These are phyloP conservation scores for Clohesyomyces aquaticus DNA, from an alignment of 495 filamentous ascomycete species.

Conservation along the genomic window DNA sequence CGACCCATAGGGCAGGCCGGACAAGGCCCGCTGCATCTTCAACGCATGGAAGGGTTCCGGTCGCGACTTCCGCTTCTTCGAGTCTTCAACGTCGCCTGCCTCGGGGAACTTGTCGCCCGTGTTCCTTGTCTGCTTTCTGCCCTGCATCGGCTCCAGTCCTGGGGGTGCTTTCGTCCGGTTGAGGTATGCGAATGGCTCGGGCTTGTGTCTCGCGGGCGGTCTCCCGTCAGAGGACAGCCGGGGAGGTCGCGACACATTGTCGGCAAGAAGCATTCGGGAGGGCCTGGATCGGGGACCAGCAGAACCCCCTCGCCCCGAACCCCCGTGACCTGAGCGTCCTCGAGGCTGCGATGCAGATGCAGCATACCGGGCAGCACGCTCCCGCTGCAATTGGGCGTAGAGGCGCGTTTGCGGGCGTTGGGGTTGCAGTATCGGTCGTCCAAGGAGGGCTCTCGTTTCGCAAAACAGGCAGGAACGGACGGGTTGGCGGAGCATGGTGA, in stretches of 20 bases:
- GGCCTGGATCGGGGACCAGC: conserved; percentile 59
- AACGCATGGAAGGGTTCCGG: conserved; percentile 71
- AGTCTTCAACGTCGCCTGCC: conserved; percentile 41
- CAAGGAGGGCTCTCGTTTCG: conserved; percentile 39
- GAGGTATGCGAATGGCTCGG: conserved; percentile 75
- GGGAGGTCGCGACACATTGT: conserved; percentile 61
- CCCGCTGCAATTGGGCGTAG: conserved; percentile 36
- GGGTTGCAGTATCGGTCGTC: conserved; percentile 3
- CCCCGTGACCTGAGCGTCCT: too few relatives aligned
- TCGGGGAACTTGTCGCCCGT: conserved; percentile 4
- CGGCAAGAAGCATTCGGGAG: conserved; percentile 80
- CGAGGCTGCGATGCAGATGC: neutral
- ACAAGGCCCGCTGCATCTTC: conserved; percentile 87
- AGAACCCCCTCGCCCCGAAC: too few relatives aligned
- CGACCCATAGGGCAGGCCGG: conserved; percentile 72
- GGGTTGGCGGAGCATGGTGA: conserved; percentile 37
- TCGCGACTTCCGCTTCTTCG: conserved; percentile 24
- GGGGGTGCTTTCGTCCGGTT: conserved; percentile 71
- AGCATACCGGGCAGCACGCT: conserved; percentile 17
- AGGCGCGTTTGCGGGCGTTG: conserved; percentile 35
- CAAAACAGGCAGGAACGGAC: conserved; percentile 45
- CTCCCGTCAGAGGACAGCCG: conserved; percentile 50
- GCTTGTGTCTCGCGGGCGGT: conserved; percentile 47
- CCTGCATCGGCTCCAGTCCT: conserved; percentile 5
- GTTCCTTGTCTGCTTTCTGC: conserved; percentile 5